Percentiles rank a stretch among this genome's conserved stretches.
These are phyloP conservation scores for Fomes fomentarius DNA, from an alignment of 1,284 basidiomycete genomes.

Conservation along the genomic window DNA sequence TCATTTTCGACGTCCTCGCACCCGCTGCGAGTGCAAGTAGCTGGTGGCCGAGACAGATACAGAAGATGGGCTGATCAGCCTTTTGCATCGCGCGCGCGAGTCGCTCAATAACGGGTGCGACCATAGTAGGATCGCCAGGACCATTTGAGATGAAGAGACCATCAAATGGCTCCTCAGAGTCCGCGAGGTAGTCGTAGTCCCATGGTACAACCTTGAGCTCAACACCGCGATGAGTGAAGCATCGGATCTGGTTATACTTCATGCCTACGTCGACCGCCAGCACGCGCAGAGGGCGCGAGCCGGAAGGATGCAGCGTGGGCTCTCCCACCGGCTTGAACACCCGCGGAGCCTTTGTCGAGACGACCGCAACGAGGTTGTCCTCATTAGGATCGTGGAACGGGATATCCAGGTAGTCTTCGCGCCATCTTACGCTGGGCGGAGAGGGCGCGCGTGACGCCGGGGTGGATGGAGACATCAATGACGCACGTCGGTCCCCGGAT, in stretches of 20 bases:
- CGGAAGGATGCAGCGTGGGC: constrained; percentile 76
- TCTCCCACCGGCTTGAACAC: constrained; percentile 68
- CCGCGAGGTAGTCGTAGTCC: constrained; percentile 90
- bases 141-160: constrained; percentile 98
- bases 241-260: constrained; percentile 99
- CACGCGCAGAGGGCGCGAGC: constrained; percentile 80
- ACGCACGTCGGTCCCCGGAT: constrained; percentile 28
- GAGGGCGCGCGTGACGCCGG: constrained; percentile 57
- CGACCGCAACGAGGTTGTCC: constrained; percentile 89
- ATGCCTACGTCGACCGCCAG: constrained; percentile 97
- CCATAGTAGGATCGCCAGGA: constrained; percentile 94
- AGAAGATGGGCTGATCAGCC: constrained; percentile 89
- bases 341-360: constrained; percentile 76
- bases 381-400: constrained; percentile 91
- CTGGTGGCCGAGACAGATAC: constrained; percentile 99
- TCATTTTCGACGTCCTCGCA: constrained; percentile 96
- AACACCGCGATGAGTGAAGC: constrained; percentile 92
- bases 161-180: constrained; percentile 82
- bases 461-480: constrained; percentile 35
- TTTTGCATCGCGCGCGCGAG: constrained; percentile 76
- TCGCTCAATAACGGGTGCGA: constrained; percentile 74
- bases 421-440: constrained; percentile 64
- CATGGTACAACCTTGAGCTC: constrained; percentile 98
- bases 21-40: constrained; percentile 95
- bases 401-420: constrained; percentile 79